A percentile compares a stretch with the other conserved stretches of the same genome.
phyloP scores from a whole-genome alignment of 2,329 filamentous ascomycete species.

The Dothiorella sarmentorum region DNA sequence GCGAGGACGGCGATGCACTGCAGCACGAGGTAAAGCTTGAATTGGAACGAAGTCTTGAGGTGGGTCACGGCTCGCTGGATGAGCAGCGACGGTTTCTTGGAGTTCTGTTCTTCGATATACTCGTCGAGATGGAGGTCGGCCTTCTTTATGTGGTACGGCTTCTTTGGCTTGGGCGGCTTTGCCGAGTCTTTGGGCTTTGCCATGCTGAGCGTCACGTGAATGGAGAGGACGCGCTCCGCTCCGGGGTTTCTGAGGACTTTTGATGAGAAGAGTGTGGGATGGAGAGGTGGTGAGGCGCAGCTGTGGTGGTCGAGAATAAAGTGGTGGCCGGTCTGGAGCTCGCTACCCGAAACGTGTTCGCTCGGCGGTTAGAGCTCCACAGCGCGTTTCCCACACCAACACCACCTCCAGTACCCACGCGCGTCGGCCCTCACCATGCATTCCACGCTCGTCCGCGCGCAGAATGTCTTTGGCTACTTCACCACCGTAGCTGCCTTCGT shows the following conservation, averaged over 20 bases:
- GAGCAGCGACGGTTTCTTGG: conserved; percentile 24
- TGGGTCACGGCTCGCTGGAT: conserved; percentile 23
- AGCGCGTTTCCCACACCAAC: background rate
- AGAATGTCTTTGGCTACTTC: conserved; percentile 97
- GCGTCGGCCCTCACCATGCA: conserved; percentile 62
- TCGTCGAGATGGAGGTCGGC: conserved; percentile 31
- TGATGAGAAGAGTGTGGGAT: background rate
- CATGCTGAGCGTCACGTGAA: background rate
- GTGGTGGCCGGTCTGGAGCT: conserved; percentile 4
- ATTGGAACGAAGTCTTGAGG: conserved; percentile 27
- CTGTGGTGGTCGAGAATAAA: background rate
- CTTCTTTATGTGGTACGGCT: conserved; percentile 31
- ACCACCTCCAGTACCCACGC: background rate
- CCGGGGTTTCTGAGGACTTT: background rate
- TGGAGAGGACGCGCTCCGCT: background rate
- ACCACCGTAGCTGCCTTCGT: conserved; percentile 86
- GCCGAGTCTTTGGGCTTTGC: background rate
- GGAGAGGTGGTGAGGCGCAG: background rate
- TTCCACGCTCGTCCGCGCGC: conserved; percentile 76
- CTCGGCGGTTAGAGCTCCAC: background rate
- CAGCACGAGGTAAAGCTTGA: conserved; percentile 28
- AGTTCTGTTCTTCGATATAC: conserved; percentile 30
- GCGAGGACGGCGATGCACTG: conserved; percentile 25
- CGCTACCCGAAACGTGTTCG: conserved; percentile 18
- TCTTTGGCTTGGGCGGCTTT: conserved; percentile 24